Evolutionary conservation across 73 alveolate genomes (phyloP), one percentile per base, ranked within the genome.

Genomic region (Paraurostyla sp.): DNA sequence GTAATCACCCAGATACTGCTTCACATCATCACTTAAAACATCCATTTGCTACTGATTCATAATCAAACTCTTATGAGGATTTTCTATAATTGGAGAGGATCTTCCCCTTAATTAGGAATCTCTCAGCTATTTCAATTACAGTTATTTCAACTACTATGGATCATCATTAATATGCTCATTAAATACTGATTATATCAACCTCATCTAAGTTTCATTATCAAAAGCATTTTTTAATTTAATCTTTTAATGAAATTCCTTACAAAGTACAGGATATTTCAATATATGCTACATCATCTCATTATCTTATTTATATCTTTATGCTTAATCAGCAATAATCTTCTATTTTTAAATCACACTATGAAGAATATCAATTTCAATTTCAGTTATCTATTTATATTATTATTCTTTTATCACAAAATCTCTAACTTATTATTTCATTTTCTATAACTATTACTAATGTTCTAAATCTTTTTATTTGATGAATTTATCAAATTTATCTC

Each of bases 201-300:
- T 35, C 60, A 40, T 65, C 46, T 65, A 40, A 7, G 23, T 30
- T 22, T 32, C 29, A 11, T 9, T 11, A 2, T 65, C 56, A 32
- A 65, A 65, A 35, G 60, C 32, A 30, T 30, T 58, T 38, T 32
- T 2, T 22, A 3, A 2, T 22, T 65, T 65, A 1, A 65, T 40
- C 41, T 38, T 65, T 15, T 16, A 11, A 65, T 65, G 82, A 65
- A 65, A 65, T 4, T 65, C 82, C 46, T 65, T 65, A 40, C 82
- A 65, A 6, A 65, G 7, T 18, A 38, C 60, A 65, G 82, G 82
- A 23, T 65, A 65, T 40, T 65, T 65, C 9, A 65, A 6, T 11
- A 65, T 65, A 7, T 32, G 13, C 6, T 65, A 65, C 1, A 65
- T 56, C 56, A 38, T 6, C 1, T 40, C 25, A 2, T 35, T 65